phyloP scores from a whole-genome alignment of 305 asterid genomes.

The Solanum aculeatissimum region DNA sequence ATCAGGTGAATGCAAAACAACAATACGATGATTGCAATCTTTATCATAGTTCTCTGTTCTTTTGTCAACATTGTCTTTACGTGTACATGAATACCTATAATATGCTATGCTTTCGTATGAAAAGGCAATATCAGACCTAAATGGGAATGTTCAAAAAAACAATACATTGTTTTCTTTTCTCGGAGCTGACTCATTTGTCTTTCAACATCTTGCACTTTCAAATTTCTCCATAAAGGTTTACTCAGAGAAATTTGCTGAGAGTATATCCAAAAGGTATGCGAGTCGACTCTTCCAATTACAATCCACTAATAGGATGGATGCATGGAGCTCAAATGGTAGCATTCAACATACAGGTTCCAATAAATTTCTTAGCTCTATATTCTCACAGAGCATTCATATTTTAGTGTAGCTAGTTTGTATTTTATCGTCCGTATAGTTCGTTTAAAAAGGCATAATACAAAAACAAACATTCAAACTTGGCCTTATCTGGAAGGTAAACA shows the following conservation, averaged over 20 bases:
- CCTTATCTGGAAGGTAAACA: neutral
- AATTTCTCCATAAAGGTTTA: conserved; percentile 32
- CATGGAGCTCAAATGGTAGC: conserved; percentile 91
- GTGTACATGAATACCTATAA: neutral
- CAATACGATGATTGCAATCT: neutral
- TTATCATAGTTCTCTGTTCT: neutral
- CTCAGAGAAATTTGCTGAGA: conserved; percentile 71
- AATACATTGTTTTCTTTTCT: neutral
- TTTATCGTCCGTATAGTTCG: neutral
- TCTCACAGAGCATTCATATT: neutral
- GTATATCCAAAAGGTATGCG: conserved; percentile 74
- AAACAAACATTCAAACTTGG: neutral
- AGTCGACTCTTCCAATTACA: conserved; percentile 73
- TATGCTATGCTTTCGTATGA: neutral
- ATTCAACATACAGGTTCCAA: conserved; percentile 70
- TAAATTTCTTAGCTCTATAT: neutral
- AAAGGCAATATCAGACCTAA: neutral
- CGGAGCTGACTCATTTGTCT: neutral
- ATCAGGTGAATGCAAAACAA: conserved; percentile 27
- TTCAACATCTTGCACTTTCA: neutral
- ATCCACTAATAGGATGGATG: conserved; percentile 71
- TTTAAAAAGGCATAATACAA: neutral
- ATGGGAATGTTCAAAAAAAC: neutral
- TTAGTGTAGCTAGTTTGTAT: neutral
- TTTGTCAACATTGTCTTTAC: neutral